These are phyloP conservation scores for Cladophialophora exuberans DNA, from an alignment of 2,329 filamentous ascomycete genomes.

Conservation along the genomic window DNA sequence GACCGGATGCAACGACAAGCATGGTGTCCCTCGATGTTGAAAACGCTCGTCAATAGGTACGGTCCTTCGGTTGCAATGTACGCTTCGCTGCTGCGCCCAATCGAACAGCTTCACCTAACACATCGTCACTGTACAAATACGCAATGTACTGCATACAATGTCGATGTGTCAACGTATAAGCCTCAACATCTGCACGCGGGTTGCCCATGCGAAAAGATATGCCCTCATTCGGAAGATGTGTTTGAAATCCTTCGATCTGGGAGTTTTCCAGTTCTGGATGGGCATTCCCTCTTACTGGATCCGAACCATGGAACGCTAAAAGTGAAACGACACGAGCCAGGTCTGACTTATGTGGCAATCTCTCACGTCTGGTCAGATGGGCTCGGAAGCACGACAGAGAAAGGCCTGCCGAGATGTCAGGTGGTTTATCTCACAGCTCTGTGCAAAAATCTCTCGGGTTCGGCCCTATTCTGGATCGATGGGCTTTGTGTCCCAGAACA, in stretches of 20 bases:
- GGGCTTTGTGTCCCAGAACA: neutral
- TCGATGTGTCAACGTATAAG: neutral
- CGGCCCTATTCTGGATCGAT: neutral
- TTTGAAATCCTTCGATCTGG: neutral
- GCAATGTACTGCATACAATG: neutral
- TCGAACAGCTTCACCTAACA: neutral
- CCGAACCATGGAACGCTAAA: neutral
- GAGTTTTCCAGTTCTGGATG: neutral
- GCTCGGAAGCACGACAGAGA: neutral
- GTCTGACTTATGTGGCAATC: neutral
- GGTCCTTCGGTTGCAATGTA: neutral
- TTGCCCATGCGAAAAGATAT: neutral
- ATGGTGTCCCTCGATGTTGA: neutral
- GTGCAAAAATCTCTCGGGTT: neutral
- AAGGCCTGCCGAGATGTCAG: neutral
- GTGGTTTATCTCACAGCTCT: neutral
- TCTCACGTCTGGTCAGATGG: conserved; percentile 1
- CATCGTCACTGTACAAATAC: neutral
- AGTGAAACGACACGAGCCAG: neutral
- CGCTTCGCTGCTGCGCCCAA: neutral
- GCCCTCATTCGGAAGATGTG: neutral
- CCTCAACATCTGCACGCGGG: neutral
- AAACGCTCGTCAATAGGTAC: neutral
- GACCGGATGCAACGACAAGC: neutral
- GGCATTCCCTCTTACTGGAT: neutral